These are phyloP conservation scores for Pseudomicrostroma phylloplanum DNA, from an alignment of 1,284 basidiomycete species.

Conservation along the genomic window DNA sequence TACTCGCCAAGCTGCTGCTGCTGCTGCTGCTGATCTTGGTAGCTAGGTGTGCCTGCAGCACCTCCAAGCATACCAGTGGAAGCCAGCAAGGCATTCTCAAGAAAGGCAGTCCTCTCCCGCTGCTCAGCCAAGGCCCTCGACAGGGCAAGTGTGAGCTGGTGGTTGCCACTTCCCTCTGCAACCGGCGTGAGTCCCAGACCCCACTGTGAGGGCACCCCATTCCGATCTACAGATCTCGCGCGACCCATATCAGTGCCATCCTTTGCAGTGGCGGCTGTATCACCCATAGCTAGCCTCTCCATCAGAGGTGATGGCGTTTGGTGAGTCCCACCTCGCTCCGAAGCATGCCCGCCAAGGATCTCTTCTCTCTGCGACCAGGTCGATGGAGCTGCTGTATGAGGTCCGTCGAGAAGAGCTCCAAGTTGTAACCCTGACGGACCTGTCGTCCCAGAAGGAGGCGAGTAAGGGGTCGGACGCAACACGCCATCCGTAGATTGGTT, in stretches of 20 bases:
- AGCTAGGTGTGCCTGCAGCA: too few relatives aligned
- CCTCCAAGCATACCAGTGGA: conserved; percentile 4
- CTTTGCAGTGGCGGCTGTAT: too few relatives aligned
- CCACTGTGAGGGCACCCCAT: background rate
- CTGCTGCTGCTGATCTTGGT: background rate
- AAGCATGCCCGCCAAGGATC: too few relatives aligned
- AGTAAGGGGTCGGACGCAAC: too few relatives aligned
- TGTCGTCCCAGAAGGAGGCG: too few relatives aligned
- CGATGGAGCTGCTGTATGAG: too few relatives aligned
- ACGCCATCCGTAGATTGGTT: conserved; percentile 8
- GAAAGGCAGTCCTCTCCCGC: conserved; percentile 29
- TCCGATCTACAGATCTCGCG: background rate
- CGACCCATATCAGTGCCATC: background rate
- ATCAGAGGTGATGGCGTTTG: too few relatives aligned
- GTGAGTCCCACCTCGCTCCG: too few relatives aligned
- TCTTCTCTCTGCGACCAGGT: background rate
- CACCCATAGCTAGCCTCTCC: too few relatives aligned
- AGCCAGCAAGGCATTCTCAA: conserved; percentile 19
- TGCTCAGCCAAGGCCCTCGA: conserved; percentile 35
- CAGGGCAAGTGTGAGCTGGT: conserved; percentile 27
- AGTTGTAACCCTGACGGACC: too few relatives aligned
- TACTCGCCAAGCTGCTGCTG: background rate
- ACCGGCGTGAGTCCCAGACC: background rate
- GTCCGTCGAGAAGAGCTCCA: too few relatives aligned
- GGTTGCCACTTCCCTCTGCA: conserved; percentile 9